Base-by-base conservation (phyloP, 768 basidiomycete species). In the Suillus placidus region DNA sequence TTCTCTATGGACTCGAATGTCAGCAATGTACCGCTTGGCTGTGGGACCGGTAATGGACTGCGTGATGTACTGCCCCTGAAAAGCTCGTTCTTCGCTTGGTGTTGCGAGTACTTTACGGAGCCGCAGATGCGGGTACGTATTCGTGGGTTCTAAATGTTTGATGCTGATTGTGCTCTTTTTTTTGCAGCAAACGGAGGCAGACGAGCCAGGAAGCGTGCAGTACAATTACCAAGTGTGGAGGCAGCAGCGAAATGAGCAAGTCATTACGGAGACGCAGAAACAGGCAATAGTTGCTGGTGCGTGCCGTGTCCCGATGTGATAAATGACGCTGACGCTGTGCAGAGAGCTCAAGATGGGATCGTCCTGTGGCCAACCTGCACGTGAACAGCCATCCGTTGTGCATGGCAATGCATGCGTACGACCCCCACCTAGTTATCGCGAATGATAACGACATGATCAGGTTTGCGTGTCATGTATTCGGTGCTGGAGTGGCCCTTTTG, bases 201-300 rank as follows among this genome's bases (percentile, higher is more conserved):
- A 99, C 73, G 97, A 99, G 75, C 95, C 97, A 30, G 97, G 97
- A 2, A 96, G 94, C 69, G 80, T 92, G 38, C 88, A 91, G 69
- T 99, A 96, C 72, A 99, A 97, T 72, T 92, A 97, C 72, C 96
- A 97, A 72, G 87, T 95, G 0, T 99, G 96, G 96, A 84, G 96
- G 68, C 91, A 96, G 70, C 85, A 90, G 68, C 88, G 95, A 61
- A 97, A 97, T 71, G 95, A 98, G 69, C 83, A 87, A 64, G 85
- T 95, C 58, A 81, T 88, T 23, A 76, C 82, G 38, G 88, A 91
- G 71, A 94, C 93, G 5, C 80, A 84, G 63, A 77, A 84, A 16
- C 91, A 95, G 71, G 87, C 89, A 37, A 81, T 85, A n/a, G 76
- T 84, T 56, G 93, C 96, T 7, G 88, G 96, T 94, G 70, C 73